A percentile compares a stretch with the other conserved stretches of the same genome.
Evolutionary conservation across 306 rosid species (phyloP).

Genomic region (Senna siamea): DNA sequence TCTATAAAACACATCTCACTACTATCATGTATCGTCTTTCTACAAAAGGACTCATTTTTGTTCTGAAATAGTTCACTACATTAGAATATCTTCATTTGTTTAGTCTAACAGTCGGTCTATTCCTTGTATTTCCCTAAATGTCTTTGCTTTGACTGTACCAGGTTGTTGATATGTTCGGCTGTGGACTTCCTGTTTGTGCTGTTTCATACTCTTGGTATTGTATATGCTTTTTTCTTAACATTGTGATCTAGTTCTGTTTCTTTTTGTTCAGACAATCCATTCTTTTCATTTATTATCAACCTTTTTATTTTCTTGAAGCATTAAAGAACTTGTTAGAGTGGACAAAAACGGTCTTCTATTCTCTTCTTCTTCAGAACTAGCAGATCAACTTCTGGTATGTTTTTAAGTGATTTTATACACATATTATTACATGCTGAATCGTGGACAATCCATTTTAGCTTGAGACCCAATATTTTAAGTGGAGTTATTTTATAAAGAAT

Average conservation of each 20-base stretch:
- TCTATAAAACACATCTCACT: too few species aligned
- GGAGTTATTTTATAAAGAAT: neutral
- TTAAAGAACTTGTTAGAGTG: slow-evolving; percentile 81
- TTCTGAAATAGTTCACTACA: slow-evolving; percentile 2
- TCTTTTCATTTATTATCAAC: slow-evolving; percentile 30
- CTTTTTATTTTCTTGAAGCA: slow-evolving; percentile 55
- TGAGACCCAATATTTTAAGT: slow-evolving; percentile 5
- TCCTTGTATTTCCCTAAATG: slow-evolving; percentile 16
- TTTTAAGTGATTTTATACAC: slow-evolving; percentile 23
- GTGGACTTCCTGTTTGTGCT: slow-evolving; percentile 98
- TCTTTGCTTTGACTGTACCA: slow-evolving; percentile 37
- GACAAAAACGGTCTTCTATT: slow-evolving; percentile 87
- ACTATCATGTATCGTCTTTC: neutral
- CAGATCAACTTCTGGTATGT: slow-evolving; percentile 89
- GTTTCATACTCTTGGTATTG: slow-evolving; percentile 94
- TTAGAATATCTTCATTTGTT: neutral
- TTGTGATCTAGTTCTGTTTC: slow-evolving; percentile 21
- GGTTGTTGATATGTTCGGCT: slow-evolving; percentile 99
- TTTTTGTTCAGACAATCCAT: slow-evolving; percentile 3
- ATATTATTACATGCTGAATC: neutral
- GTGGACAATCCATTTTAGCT: slow-evolving; percentile 12
- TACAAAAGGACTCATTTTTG: neutral
- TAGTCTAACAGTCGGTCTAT: neutral
- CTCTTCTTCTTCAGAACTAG: slow-evolving; percentile 91
- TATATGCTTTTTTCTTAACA: slow-evolving; percentile 1